Evolutionary conservation across 306 rosid genomes (phyloP).

Genomic region (Begonia masoniana): DNA sequence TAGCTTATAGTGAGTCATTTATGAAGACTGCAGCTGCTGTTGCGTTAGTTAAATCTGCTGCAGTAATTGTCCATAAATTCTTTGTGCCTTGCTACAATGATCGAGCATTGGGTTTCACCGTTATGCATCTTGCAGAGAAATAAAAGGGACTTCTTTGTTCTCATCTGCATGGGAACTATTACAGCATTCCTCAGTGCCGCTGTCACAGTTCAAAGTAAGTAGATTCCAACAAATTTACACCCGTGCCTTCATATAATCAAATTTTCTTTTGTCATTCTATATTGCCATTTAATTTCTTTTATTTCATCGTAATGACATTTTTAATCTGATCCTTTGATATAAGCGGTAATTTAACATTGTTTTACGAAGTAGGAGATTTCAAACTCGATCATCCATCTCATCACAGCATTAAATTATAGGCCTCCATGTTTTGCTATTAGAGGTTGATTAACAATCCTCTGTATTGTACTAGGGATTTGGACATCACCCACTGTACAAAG

Average conservation of each 20-base stretch:
- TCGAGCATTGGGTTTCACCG: background rate
- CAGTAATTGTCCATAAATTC: background rate
- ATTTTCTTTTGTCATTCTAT: too few species aligned
- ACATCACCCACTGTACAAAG: slow-evolving; percentile 23
- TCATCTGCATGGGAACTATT: slow-evolving; percentile 54
- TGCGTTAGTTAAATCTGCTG: background rate
- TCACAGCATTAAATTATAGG: background rate
- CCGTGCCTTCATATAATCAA: background rate
- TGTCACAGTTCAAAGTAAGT: slow-evolving; percentile 61
- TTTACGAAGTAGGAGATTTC: too few species aligned
- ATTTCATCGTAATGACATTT: too few species aligned
- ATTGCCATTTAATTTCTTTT: too few species aligned
- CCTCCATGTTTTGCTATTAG: background rate
- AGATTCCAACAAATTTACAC: slow-evolving; percentile 11
- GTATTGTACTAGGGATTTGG: slow-evolving; percentile 58
- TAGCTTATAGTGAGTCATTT: too few species aligned
- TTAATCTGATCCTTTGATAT: too few species aligned
- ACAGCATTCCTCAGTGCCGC: slow-evolving; percentile 36
- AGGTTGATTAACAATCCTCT: slow-evolving; percentile 11
- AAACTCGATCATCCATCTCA: too few species aligned
- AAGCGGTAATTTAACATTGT: too few species aligned
- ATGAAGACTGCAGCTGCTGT: background rate
- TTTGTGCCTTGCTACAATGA: background rate
- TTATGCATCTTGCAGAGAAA: slow-evolving; percentile 67
- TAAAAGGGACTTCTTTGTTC: slow-evolving; percentile 76